Evolutionary conservation across 2,329 filamentous ascomycete genomes (phyloP), one percentile per base, ranked within the genome.

Genomic region (Hyphodiscus sp.): DNA sequence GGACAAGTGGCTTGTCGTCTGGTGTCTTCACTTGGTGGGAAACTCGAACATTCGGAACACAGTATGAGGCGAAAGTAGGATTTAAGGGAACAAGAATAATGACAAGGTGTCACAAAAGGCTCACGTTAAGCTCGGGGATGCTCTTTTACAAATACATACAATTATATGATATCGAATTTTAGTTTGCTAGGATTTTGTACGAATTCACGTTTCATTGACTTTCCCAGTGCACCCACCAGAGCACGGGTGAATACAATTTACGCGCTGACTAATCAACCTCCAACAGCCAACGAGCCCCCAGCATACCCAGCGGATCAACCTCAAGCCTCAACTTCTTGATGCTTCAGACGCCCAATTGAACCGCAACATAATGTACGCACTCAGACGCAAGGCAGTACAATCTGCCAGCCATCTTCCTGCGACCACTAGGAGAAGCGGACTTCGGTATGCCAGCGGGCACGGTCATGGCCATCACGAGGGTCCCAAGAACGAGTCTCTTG

Each of bases 401-500:
- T 58, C 61, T 60, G 62, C 59, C 20, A 60, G 54, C 30, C 59
- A 59, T 41, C 46, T 65, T 19, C 50, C 45, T 26, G n/a, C 45
- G 11, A 20, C 20, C 23, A 15, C 19, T 20, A 46, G 2, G 16
- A 15, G 19, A 29, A 46, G 4, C 20, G 20, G 16, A 29, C 45
- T 9, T 23, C 45, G 45, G 29, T 29, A 47, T 43, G 53, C 49
- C 23, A 58, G 57, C 51, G 55, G 33, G 33, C 33, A 54, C 16
- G 57, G 59, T n/a, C 59, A 62, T 51, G 56, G 50, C 50, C 67
- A 71, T 49, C 66, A 68, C 52, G 63, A 65, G 53, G 61, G 61
- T 55, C 70, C 74, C 49, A 70, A 66, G 51, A 71, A 72, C 55
- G 77, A 80, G 66, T 70, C 72, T 56, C 70, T 79, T 55, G 76